These are phyloP conservation scores for Polysphondylium violaceum DNA, from an alignment of 78 protist genomes.

Conservation along the genomic window DNA sequence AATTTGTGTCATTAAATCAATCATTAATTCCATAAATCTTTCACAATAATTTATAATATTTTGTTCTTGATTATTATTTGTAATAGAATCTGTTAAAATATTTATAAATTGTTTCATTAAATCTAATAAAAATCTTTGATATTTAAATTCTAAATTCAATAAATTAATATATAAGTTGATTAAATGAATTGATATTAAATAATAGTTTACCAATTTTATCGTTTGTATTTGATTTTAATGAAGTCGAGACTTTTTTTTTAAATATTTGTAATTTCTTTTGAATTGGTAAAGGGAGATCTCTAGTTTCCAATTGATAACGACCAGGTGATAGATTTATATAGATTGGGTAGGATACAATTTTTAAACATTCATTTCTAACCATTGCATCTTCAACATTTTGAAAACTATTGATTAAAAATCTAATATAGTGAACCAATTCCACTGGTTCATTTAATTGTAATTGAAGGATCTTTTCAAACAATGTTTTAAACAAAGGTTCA, in stretches of 20 bases:
- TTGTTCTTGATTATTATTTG: not conserved
- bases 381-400: slow-evolving; percentile 80
- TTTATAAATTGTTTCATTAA: slow-evolving; percentile 9
- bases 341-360: slow-evolving; percentile 68
- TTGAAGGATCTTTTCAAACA: slow-evolving; percentile 32
- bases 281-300: not conserved
- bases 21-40: slow-evolving; percentile 85
- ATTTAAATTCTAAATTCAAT: slow-evolving; percentile 5
- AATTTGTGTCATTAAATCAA: slow-evolving; percentile 89
- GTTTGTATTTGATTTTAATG: not conserved
- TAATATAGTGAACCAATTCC: slow-evolving; percentile 20
- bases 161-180: not conserved
- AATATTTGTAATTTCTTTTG: slow-evolving; percentile 22
- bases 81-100: not conserved
- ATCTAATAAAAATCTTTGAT: slow-evolving; percentile 24
- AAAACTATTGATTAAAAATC: slow-evolving; percentile 82
- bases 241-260: slow-evolving; percentile 34
- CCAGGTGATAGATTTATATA: slow-evolving; percentile 37
- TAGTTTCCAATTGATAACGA: not conserved
- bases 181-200: not conserved
- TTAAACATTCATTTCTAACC: slow-evolving; percentile 72
- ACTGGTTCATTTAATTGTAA: not conserved
- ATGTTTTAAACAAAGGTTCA: slow-evolving; percentile 33
- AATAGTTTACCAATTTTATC: not conserved
- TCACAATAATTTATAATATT: slow-evolving; percentile 44